Percentiles rank a stretch among this genome's conserved stretches.
These are phyloP conservation scores for Pelargonium fulgidum DNA, from an alignment of 441 rosid genomes.

Conservation along the genomic window DNA sequence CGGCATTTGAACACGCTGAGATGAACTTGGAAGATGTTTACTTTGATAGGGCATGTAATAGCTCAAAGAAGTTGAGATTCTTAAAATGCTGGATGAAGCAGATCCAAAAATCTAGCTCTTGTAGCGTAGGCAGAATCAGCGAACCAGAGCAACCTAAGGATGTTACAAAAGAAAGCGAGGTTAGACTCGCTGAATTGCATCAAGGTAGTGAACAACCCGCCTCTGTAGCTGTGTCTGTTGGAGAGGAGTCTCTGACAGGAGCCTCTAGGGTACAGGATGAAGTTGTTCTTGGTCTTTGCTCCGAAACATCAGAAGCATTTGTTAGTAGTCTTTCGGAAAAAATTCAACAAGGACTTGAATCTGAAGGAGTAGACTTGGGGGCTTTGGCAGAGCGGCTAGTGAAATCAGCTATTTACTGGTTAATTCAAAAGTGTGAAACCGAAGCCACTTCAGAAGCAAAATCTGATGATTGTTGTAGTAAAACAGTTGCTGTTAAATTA, in stretches of 20 bases:
- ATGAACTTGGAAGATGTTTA: conserved; percentile 55
- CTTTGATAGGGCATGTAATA: conserved; percentile 39
- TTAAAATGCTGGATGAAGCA: conserved; percentile 92
- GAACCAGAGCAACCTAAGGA: conserved; percentile 27
- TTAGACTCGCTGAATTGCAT: conserved; percentile 28
- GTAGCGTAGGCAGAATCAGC: conserved; percentile 26
- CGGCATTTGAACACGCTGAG: conserved; percentile 39
- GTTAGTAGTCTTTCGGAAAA: conserved; percentile 48
- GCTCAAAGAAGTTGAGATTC: conserved; percentile 69
- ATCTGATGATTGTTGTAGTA: conserved; percentile 25
- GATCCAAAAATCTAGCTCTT: conserved; percentile 37
- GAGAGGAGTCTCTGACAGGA: conserved; percentile 53
- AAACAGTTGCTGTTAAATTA: conserved; percentile 41
- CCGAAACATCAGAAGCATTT: conserved; percentile 53
- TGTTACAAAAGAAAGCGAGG: conserved; percentile 31
- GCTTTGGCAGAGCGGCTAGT: conserved; percentile 78
- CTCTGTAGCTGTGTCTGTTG: conserved; percentile 46
- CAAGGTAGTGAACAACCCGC: conserved; percentile 43
- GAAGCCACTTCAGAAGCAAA: conserved; percentile 32
- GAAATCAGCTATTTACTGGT: conserved; percentile 49
- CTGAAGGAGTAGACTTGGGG: conserved; percentile 64
- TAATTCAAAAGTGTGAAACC: conserved; percentile 44
- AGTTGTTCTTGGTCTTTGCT: conserved; percentile 31
- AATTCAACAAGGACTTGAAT: conserved; percentile 67
- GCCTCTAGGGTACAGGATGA: conserved; percentile 51